Evolutionary conservation across 2,329 filamentous ascomycete species (phyloP), one percentile per base, ranked within the genome.

Genomic region (Colletotrichum australisinense): DNA sequence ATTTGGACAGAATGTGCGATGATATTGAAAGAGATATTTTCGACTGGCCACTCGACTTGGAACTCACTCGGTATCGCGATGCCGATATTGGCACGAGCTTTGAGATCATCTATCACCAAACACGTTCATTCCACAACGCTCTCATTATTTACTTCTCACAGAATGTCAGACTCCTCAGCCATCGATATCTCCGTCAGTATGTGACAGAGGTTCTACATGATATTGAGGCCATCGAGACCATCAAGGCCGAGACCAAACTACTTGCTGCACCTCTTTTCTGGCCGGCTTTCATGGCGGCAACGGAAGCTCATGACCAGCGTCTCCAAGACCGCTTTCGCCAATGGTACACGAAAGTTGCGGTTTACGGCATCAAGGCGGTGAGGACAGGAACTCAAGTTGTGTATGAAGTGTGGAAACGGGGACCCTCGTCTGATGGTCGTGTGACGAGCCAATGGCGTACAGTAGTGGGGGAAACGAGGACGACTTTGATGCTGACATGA

Each of bases 111-210:
- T 46, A 67, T 14, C 53, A 75, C 22, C 68, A 65, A 26, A 76
- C 75, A 2, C 28, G 52, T 19, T 65, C 75, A n/a, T 79, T 79
- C 52, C 77, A 78, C 42, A 76, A 79, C 32, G 78, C 78, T 16
- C 49, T 78, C 24, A 76, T 78, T n/a, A 76, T 78, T 1, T 78
- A 79, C 63, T 78, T 79, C 24, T 71, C 77, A 0, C 77, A 78
- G 24, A 74, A 76, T 9, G 66, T 78, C 0, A 72, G 73, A 2
- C 65, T 76, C 0, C 65, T 78, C 1, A 68, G 73, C 6, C 68
- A 76, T n/a, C 66, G 74, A 0, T 78, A 77, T 16, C 58, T 78
- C 2, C 72, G 72, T 0, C 70, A 63, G 7, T 76, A 78, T 38
- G 73, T 77, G 0, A 55, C 76, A 16, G 66, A 52, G 1, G 75